Evolutionary conservation across 352 stramenopile genomes (phyloP).

Genomic region (Lagenidium sp.): DNA sequence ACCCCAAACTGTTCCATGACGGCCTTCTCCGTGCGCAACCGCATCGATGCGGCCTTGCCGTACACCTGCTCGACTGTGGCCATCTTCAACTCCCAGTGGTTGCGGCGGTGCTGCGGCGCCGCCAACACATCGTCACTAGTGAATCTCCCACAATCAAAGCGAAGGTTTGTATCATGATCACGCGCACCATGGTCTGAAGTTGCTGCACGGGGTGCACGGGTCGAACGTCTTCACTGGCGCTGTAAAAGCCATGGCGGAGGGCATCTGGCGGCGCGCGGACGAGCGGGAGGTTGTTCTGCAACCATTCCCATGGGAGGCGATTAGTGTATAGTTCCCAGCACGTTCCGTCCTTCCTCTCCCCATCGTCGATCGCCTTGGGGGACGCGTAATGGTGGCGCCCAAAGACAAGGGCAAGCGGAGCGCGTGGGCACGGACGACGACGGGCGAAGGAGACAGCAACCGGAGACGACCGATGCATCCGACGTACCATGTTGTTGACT

Average conservation of each 20-base stretch:
- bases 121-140: not conserved
- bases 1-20: constrained; percentile 80
- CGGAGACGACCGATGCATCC: too few species aligned
- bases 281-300: constrained; percentile 69
- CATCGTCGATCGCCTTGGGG: too few species aligned
- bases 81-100: constrained; percentile 86
- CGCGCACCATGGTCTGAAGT: constrained; percentile 60
- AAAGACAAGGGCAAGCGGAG: too few species aligned
- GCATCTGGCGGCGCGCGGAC: constrained; percentile 75
- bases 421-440: too few species aligned
- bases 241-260: constrained; percentile 78
- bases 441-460: too few species aligned
- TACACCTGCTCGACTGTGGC: constrained; percentile 84
- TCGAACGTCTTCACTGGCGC: constrained; percentile 68
- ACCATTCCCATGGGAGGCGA: too few species aligned
- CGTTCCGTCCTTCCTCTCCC: too few species aligned
- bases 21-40: constrained; percentile 82
- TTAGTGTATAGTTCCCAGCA: too few species aligned
- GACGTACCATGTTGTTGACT: constrained; percentile 11
- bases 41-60: constrained; percentile 83
- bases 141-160: too few species aligned
- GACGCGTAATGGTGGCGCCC: too few species aligned
- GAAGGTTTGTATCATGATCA: too few species aligned
- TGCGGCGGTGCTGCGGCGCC: constrained; percentile 39
- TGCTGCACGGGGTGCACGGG: constrained; percentile 80